These are phyloP conservation scores for Suhomyces panamericanus DNA, from an alignment of 1,139 yeast species.

Conservation along the genomic window DNA sequence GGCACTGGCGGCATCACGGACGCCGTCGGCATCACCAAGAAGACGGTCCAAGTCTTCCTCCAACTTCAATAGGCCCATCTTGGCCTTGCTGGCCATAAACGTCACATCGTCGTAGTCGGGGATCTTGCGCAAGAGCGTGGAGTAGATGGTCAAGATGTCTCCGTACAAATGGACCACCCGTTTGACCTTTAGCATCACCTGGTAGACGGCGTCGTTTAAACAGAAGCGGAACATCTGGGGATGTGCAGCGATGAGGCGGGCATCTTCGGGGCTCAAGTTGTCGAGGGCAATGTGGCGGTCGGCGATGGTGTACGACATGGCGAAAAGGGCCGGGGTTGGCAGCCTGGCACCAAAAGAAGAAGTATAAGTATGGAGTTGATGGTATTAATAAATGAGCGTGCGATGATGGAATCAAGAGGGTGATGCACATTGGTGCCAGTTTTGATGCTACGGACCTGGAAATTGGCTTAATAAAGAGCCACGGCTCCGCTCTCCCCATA, in stretches of 20 bases:
- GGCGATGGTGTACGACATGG: constrained; percentile 40
- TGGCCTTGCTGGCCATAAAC: constrained; percentile 31
- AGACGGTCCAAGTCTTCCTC: constrained; percentile 37
- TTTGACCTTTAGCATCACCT: constrained; percentile 31
- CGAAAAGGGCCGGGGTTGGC: not conserved
- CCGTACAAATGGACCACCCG: constrained; percentile 37
- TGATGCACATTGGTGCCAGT: not conserved
- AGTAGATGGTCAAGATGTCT: constrained; percentile 43
- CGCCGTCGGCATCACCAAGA: constrained; percentile 23
- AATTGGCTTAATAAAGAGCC: no score
- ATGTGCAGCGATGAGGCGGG: constrained; percentile 29
- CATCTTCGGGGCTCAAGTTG: constrained; percentile 26
- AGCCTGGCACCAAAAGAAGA: not conserved
- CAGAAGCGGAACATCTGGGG: constrained; percentile 35
- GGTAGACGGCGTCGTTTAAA: constrained; percentile 33
- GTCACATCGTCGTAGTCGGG: constrained; percentile 47
- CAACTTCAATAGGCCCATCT: constrained; percentile 24
- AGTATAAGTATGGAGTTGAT: not conserved
- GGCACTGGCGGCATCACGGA: not conserved
- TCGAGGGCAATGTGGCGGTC: constrained; percentile 29
- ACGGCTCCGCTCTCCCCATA: no score
- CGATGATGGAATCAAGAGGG: not conserved
- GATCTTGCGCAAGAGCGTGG: constrained; percentile 41
- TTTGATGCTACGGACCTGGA: no score
- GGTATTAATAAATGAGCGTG: not conserved